These are phyloP conservation scores for Cytospora piceae DNA, from an alignment of 2,329 filamentous ascomycete species.

Conservation along the genomic window DNA sequence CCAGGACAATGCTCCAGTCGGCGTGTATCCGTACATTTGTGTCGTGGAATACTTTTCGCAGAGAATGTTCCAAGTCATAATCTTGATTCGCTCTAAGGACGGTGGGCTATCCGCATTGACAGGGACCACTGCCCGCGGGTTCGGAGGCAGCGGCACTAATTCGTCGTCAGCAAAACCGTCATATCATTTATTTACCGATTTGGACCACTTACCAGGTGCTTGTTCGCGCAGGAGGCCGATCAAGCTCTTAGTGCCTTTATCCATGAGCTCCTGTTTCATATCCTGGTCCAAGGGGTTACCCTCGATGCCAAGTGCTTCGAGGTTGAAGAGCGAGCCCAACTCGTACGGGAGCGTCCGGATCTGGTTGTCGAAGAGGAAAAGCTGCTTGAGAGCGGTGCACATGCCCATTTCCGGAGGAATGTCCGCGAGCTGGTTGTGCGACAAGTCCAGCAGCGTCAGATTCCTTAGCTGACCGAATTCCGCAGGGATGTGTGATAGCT, in stretches of 20 bases:
- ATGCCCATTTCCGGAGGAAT: constrained; percentile 93
- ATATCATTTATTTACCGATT: neutral
- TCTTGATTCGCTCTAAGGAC: constrained; percentile 72
- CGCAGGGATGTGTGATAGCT: constrained; percentile 77
- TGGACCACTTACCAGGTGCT: constrained; percentile 70
- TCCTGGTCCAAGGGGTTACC: constrained; percentile 83
- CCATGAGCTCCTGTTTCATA: constrained; percentile 80
- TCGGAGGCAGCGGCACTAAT: constrained; percentile 76
- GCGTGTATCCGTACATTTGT: constrained; percentile 86
- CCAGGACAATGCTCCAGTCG: constrained; percentile 81
- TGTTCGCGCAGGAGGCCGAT: constrained; percentile 83
- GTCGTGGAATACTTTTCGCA: constrained; percentile 91
- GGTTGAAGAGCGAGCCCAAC: constrained; percentile 82
- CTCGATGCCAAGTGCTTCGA: constrained; percentile 89
- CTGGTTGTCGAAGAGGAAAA: constrained; percentile 89
- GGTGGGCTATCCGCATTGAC: constrained; percentile 68
- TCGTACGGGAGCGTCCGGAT: constrained; percentile 82
- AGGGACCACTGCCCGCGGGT: constrained; percentile 76
- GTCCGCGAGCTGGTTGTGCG: constrained; percentile 80
- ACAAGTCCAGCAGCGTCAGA: constrained; percentile 82
- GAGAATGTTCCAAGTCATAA: constrained; percentile 93
- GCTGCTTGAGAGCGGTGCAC: constrained; percentile 87
- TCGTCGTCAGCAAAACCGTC: neutral
- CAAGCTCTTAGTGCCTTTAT: constrained; percentile 83
- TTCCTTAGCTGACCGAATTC: constrained; percentile 82